A percentile compares a stretch with the other conserved stretches of the same genome.
Evolutionary conservation across 106 monocot genomes (phyloP).

Genomic region (Acorus calamus): DNA sequence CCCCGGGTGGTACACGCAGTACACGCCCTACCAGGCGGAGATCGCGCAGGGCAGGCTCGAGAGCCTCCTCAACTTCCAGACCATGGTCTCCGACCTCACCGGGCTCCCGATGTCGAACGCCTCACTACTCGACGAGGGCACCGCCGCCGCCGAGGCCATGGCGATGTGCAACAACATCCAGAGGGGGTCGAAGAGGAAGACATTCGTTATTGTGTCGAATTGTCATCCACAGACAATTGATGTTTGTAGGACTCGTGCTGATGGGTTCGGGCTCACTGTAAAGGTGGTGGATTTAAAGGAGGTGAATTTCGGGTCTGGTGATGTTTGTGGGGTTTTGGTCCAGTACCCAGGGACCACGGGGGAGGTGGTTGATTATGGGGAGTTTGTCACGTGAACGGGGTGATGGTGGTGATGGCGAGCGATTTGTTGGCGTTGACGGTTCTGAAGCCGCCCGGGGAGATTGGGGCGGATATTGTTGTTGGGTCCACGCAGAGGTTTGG

Average conservation of each 20-base stretch:
- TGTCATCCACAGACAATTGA: too few relatives aligned
- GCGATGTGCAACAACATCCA: too few relatives aligned
- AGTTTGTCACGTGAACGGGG: constrained; percentile 79
- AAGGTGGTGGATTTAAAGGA: constrained; percentile 51
- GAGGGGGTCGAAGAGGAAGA: too few relatives aligned
- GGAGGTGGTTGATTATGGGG: constrained; percentile 76
- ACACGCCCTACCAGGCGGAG: constrained; percentile 99
- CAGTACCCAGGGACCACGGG: constrained; percentile 98
- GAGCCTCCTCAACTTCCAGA: constrained; percentile 94
- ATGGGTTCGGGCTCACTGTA: constrained; percentile 77
- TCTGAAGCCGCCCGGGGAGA: constrained; percentile 84
- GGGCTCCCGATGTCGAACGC: constrained; percentile 97
- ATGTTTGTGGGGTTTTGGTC: constrained; percentile 85
- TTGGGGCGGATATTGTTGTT: constrained; percentile 85
- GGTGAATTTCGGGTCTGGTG: constrained; percentile 58
- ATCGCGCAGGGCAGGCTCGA: constrained; percentile 96
- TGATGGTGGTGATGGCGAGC: constrained; percentile 89
- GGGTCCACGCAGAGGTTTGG: constrained; percentile 98
- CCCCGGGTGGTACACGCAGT: constrained; percentile 98
- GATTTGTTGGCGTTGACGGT: constrained; percentile 79
- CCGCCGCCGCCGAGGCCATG: too few relatives aligned
- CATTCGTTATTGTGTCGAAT: too few relatives aligned
- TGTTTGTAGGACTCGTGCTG: too few relatives aligned
- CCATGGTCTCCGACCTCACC: constrained; percentile 84
- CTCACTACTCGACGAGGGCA: constrained; percentile 91